Evolutionary conservation across 2,329 filamentous ascomycete species (phyloP).

Genomic region (Neonectria hederae): DNA sequence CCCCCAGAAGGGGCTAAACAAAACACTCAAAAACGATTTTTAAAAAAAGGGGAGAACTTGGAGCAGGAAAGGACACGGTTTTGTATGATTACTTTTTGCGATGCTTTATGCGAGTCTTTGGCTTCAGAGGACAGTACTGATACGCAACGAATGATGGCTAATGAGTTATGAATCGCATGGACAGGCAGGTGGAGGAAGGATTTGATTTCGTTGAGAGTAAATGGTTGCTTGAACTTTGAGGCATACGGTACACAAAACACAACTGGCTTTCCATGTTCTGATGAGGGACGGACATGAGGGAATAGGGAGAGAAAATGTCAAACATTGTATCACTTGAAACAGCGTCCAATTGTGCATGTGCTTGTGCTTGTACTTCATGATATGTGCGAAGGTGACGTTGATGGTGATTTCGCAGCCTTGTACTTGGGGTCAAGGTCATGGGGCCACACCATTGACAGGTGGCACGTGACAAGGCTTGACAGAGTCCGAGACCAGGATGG

Average conservation of each 20-base stretch:
- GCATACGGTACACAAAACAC: neutral
- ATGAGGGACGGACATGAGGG: neutral
- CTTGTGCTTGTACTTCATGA: neutral
- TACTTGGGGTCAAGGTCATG: neutral
- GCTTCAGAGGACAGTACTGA: neutral
- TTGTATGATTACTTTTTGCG: neutral
- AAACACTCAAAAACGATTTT: too few species aligned
- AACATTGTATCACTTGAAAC: neutral
- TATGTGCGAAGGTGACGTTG: neutral
- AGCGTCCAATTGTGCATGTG: neutral
- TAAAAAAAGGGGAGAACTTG: neutral
- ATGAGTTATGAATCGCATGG: too few species aligned
- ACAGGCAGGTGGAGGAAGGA: neutral
- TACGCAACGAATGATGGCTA: too few species aligned
- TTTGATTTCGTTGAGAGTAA: neutral
- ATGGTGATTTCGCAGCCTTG: neutral
- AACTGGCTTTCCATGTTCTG: neutral
- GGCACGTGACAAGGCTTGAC: neutral
- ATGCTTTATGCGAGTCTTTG: neutral
- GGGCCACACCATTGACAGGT: too few species aligned
- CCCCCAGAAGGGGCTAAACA: too few species aligned
- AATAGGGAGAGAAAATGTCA: neutral
- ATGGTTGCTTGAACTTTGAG: neutral
- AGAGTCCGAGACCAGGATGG: neutral
- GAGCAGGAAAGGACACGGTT: neutral